phyloP scores from a whole-genome alignment of 139 green algal species.

The Gonium pectorale region DNA sequence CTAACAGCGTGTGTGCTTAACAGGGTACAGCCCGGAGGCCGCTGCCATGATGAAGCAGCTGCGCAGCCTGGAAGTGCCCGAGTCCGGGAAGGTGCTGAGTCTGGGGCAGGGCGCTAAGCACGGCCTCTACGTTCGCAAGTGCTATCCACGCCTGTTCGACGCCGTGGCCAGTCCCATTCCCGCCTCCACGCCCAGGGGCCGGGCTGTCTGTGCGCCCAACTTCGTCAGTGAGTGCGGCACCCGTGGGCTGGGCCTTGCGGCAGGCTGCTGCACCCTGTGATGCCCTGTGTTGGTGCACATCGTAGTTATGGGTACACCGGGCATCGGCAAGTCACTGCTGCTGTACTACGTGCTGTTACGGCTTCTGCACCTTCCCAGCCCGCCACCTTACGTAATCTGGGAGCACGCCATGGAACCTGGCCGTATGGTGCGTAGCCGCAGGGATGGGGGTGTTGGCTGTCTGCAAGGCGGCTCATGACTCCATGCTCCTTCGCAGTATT shows the following conservation, averaged over 20 bases:
- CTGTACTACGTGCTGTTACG: neutral
- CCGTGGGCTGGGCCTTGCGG: too few relatives aligned
- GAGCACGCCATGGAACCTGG: neutral
- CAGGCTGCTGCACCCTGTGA: neutral
- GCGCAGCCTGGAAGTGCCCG: neutral
- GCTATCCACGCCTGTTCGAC: neutral
- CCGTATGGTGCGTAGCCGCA: neutral
- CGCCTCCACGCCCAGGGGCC: too few relatives aligned
- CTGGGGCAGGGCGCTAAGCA: neutral
- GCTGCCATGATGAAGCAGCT: neutral
- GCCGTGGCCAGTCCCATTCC: too few relatives aligned
- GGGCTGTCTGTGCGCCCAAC: too few relatives aligned
- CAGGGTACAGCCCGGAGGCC: neutral
- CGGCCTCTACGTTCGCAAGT: neutral
- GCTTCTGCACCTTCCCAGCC: neutral
- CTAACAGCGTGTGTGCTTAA: too few relatives aligned
- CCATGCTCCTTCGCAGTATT: neutral
- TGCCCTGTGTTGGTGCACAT: neutral
- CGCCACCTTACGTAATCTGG: neutral
- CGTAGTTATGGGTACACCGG: neutral
- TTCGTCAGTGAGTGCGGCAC: too few relatives aligned
- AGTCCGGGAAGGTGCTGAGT: neutral
- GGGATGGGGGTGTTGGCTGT: neutral
- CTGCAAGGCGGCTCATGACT: neutral
- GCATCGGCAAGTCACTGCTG: neutral